Evolutionary conservation across 805 yeast species (phyloP).

Genomic region (Deakozyma indianensis): DNA sequence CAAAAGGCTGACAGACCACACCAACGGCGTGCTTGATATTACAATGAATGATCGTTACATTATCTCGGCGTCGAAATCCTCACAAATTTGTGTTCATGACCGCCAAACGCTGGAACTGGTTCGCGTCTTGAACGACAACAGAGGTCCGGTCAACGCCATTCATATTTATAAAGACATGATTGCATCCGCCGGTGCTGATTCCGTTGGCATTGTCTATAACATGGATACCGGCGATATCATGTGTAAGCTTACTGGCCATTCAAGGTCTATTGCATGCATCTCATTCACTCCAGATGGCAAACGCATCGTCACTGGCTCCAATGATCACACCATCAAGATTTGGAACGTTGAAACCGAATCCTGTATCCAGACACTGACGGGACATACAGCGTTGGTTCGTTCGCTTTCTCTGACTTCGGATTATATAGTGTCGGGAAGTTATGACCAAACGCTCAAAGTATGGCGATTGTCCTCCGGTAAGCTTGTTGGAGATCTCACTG

Average conservation of each 20-base stretch:
- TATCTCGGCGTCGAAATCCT: neutral
- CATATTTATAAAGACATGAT: conserved; percentile 14
- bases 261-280: conserved; percentile 73
- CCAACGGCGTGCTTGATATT: conserved; percentile 83
- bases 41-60: conserved; percentile 55
- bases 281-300: conserved; percentile 58
- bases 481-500: conserved; percentile 14
- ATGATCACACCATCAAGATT: conserved; percentile 72
- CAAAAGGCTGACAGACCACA: conserved; percentile 85
- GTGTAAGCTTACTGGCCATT: conserved; percentile 61
- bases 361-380: conserved; percentile 54
- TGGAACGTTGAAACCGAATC: conserved; percentile 73
- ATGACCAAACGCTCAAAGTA: conserved; percentile 22
- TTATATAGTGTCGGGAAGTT: conserved; percentile 21
- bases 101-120: conserved; percentile 11
- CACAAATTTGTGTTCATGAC: conserved; percentile 3
- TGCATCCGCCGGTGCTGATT: conserved; percentile 43
- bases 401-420: conserved; percentile 16
- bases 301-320: conserved; percentile 69
- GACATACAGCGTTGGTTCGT: conserved; percentile 82
- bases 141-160: conserved; percentile 24
- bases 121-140: conserved; percentile 15
- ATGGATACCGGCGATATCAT: conserved; percentile 52
- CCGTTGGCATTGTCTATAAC: conserved; percentile 74
- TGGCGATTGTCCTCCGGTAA: conserved; percentile 20